Evolutionary conservation across 139 green algal genomes (phyloP), one percentile per base, ranked within the genome.

Genomic region (Diplosphaera chodatii): DNA sequence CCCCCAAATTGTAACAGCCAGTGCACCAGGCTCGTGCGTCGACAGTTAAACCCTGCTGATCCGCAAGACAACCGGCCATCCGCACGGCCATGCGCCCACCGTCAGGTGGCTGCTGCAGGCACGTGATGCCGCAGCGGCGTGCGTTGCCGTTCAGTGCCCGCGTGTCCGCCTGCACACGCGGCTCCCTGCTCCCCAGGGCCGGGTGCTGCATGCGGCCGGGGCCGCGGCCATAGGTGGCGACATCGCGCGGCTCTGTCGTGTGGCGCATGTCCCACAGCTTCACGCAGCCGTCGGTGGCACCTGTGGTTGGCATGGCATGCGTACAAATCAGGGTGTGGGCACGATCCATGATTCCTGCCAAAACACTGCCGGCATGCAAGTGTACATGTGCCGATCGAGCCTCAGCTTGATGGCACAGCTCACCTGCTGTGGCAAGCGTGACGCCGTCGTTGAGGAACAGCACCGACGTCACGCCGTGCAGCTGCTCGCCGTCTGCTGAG

Each of bases 251-350:
- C 55, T 64, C 28, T 41, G 34, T 32, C 34, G 59, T 32, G 62
- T 74, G 70, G 0, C 88, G 74, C 72, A 92, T 55, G 74, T 94
- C 88, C 89, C 89, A 93, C 4, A 90, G 70, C 77, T 86, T 88
- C 2, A 94, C 78, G 6, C 82, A 56, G 31, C 86, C 88, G 76
- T 94, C 88, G n/a, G 31, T 63, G 25, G 70, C 78, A 37, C 70
- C 71, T 80, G 78, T n/a, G n/a, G n/a, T n/a, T n/a, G n/a, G n/a
- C n/a, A n/a, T n/a, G n/a, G n/a, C n/a, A n/a, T n/a, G n/a, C n/a
- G n/a, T n/a, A n/a, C n/a, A n/a, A n/a, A n/a, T n/a, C n/a, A n/a
- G n/a, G n/a, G n/a, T n/a, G n/a, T n/a, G n/a, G n/a, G n/a, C n/a
- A n/a, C n/a, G n/a, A n/a, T n/a, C n/a, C n/a, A n/a, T n/a, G n/a